A percentile compares a stretch with the other conserved stretches of the same genome.
Evolutionary conservation across 306 rosid genomes (phyloP).

Genomic region (Begonia masoniana): DNA sequence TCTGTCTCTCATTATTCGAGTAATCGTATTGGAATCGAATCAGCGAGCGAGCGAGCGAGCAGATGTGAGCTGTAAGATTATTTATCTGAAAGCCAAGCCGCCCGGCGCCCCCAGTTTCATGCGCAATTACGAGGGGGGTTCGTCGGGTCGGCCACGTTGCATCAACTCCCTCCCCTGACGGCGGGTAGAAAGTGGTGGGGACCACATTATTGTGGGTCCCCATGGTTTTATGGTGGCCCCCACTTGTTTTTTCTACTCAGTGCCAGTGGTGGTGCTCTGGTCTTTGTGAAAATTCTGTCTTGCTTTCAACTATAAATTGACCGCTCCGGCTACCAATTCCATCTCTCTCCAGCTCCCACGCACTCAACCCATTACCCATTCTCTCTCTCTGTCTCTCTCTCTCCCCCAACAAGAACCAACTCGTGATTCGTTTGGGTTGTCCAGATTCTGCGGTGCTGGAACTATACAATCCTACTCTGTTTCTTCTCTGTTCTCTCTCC

Average conservation of each 20-base stretch:
- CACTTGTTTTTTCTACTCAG: neutral
- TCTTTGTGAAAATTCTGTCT: constrained; percentile 17
- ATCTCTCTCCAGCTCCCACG: constrained; percentile 24
- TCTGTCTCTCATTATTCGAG: too few relatives aligned
- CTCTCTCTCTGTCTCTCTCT: constrained; percentile 8
- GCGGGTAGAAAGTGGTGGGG: neutral
- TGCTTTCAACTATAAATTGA: constrained; percentile 44
- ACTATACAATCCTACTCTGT: constrained; percentile 7
- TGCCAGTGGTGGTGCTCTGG: neutral
- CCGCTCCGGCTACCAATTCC: constrained; percentile 9
- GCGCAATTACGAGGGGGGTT: too few relatives aligned
- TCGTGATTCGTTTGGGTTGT: neutral
- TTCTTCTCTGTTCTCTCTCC: constrained; percentile 6
- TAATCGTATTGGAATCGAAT: too few relatives aligned
- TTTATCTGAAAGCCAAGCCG: too few relatives aligned
- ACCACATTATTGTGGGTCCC: constrained; percentile 18
- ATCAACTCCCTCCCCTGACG: too few relatives aligned
- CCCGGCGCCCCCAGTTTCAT: too few relatives aligned
- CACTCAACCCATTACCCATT: constrained; percentile 1
- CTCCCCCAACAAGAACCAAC: neutral
- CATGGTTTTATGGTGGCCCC: too few relatives aligned
- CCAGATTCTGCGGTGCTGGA: too few relatives aligned
- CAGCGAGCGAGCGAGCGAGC: too few relatives aligned
- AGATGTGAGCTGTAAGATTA: too few relatives aligned
- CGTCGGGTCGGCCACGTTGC: too few relatives aligned